phyloP scores from a whole-genome alignment of 2,329 filamentous ascomycete genomes.

The Scedosporium minutisporum region DNA sequence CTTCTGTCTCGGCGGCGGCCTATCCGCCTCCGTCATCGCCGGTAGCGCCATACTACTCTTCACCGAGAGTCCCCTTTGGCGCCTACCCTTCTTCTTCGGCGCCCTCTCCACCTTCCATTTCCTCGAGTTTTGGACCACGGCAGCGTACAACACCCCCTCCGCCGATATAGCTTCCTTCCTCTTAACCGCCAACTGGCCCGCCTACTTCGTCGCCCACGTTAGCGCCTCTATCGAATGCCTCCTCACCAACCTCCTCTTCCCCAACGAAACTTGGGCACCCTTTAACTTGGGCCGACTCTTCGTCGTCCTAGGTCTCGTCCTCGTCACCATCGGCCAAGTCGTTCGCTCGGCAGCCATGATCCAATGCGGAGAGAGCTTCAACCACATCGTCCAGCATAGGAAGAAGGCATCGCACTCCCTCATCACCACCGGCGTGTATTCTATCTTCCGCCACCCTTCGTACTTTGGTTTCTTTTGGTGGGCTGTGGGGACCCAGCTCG shows the following conservation, averaged over 20 bases:
- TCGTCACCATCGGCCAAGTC: conserved; percentile 62
- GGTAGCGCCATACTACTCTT: conserved; percentile 20
- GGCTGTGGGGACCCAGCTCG: conserved; percentile 87
- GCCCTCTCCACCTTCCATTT: conserved; percentile 81
- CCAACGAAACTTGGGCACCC: conserved; percentile 28
- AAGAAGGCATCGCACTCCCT: conserved; percentile 62
- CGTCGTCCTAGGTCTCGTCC: conserved; percentile 46
- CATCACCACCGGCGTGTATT: conserved; percentile 78
- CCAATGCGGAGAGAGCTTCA: conserved; percentile 84
- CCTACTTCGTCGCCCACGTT: conserved; percentile 75
- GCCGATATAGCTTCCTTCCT: conserved; percentile 71
- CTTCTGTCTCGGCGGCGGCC: conserved; percentile 39
- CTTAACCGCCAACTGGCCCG: conserved; percentile 71
- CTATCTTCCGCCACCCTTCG: conserved; percentile 68
- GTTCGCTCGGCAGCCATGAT: conserved; percentile 79
- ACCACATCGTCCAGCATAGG: conserved; percentile 69
- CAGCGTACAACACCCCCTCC: conserved; percentile 66
- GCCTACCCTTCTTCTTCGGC: conserved; percentile 55
- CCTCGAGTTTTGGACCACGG: conserved; percentile 89
- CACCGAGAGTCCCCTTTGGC: conserved; percentile 44
- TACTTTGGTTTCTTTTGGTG: conserved; percentile 99
- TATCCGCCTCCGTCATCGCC: conserved; percentile 27
- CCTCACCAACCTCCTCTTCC: conserved; percentile 47
- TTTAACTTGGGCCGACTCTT: conserved; percentile 21
- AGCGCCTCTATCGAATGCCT: conserved; percentile 66